Evolutionary conservation across 1,284 basidiomycete genomes (phyloP), one percentile per base, ranked within the genome.

Genomic region (Leccinum fallax): DNA sequence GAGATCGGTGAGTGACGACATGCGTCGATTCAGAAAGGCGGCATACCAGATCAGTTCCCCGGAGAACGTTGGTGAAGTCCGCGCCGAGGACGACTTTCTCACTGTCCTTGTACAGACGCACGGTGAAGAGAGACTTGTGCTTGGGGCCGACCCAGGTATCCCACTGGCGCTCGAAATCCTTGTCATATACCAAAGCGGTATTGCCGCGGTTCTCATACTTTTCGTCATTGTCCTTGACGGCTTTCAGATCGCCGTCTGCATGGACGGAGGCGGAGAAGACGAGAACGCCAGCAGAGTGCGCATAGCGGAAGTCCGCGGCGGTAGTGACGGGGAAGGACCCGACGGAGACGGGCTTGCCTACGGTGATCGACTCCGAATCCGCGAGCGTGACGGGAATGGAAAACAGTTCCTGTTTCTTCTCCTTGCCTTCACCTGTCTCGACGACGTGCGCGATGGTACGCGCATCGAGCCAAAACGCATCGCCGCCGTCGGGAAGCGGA

Each of bases 101-200:
- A 57, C 82, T 80, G 24, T 79, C 77, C 64, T 81, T 80, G 26
- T 69, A 71, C 15, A 95, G 76, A 55, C 77, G 73, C 52, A 89
- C 85, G 36, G 84, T 84, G 74, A 94, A 93, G 59, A 94, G 76
- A 48, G 87, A 84, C 26, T 84, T 77, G 59, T 82, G 83, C 71
- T 93, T 95, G 9, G 87, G 87, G 2, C 85, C 85, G 46, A 84
- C 80, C 93, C 94, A 97, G 5, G 85, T 88, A 76, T 96, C 94
- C 95, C 95, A 97, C 67, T 97, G 94, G 26, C 94, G 82, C 48
- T 87, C 88, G 71, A 85, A 93, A 2, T 85, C 82, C 55, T 83
- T 78, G 66, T 97, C 93, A 72, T 90, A 97, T 0, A 96, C 91
- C 66, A 84, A 79, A 2, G 91, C 94, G 1, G 83, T 83, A 65